A percentile compares a stretch with the other conserved stretches of the same genome.
phyloP scores from a whole-genome alignment of 176 grass and related monocot species.

The Dactylis glomerata region DNA sequence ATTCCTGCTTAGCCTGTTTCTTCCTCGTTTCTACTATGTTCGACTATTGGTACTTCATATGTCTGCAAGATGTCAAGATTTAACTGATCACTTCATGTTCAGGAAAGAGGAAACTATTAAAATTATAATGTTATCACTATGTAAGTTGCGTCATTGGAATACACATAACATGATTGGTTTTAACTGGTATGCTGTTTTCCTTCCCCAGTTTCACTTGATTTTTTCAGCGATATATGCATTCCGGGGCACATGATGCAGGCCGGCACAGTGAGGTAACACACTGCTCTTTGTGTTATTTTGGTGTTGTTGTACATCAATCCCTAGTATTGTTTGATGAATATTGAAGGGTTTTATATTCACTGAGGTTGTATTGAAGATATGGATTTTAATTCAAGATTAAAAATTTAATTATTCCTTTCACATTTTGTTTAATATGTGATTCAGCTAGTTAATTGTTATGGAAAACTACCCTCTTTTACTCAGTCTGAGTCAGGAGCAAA shows the following conservation, averaged over 20 bases:
- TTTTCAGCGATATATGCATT: constrained; percentile 79
- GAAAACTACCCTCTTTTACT: neutral
- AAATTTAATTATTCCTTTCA: neutral
- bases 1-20: neutral
- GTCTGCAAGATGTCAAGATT: neutral
- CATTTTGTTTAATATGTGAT: neutral
- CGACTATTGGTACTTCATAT: neutral
- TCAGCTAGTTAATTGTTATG: neutral
- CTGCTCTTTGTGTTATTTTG: constrained; percentile 25
- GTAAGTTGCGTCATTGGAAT: neutral
- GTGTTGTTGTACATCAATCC: neutral
- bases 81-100: neutral
- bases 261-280: constrained; percentile 47
- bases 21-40: neutral
- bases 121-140: neutral
- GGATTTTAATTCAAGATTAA: constrained; percentile 19
- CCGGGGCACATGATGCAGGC: constrained; percentile 58
- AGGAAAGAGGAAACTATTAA: neutral
- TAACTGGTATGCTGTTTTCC: constrained; percentile 14
- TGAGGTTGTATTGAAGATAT: neutral
- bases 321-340: constrained; percentile 9
- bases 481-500: neutral
- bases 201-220: constrained; percentile 89
- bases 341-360: neutral
- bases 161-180: constrained; percentile 25